Evolutionary conservation across 148 eudicot species (phyloP).

Genomic region (Camellia japonica): DNA sequence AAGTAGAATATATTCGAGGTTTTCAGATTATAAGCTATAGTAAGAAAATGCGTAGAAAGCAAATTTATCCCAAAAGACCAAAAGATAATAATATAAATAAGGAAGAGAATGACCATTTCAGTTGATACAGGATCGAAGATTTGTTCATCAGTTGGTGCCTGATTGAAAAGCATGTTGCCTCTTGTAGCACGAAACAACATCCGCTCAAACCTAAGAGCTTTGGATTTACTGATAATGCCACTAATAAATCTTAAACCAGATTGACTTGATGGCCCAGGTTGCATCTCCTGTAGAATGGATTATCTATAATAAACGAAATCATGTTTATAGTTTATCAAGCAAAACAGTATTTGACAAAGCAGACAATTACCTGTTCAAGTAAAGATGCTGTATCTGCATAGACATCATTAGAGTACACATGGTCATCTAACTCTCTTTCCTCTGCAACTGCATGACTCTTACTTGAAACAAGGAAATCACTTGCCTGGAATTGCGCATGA

Average conservation of each 20-base stretch:
- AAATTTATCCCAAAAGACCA: not conserved
- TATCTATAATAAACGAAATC: slow-evolving; percentile 20
- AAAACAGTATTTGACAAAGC: not conserved
- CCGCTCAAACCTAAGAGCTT: slow-evolving; percentile 81
- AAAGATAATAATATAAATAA: slow-evolving; percentile 1
- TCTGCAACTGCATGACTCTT: slow-evolving; percentile 54
- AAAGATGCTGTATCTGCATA: slow-evolving; percentile 71
- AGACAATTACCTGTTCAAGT: slow-evolving; percentile 67
- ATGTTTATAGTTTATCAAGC: not conserved
- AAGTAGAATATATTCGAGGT: not conserved
- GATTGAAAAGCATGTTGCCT: slow-evolving; percentile 97
- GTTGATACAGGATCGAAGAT: slow-evolving; percentile 81
- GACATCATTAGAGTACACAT: slow-evolving; percentile 56
- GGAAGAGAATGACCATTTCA: slow-evolving; percentile 61
- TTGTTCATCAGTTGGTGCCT: slow-evolving; percentile 77
- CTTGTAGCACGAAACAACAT: slow-evolving; percentile 98
- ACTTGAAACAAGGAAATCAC: slow-evolving; percentile 77
- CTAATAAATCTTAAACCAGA: slow-evolving; percentile 89
- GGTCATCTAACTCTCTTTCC: slow-evolving; percentile 78
- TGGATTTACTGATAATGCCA: slow-evolving; percentile 85
- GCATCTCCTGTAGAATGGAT: slow-evolving; percentile 74
- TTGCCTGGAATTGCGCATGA: slow-evolving; percentile 59
- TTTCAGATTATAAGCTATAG: not conserved
- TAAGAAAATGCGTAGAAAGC: not conserved
- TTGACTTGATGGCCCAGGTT: slow-evolving; percentile 40